Evolutionary conservation across 306 rosid genomes (phyloP).

Genomic region (Prunus campanulata): DNA sequence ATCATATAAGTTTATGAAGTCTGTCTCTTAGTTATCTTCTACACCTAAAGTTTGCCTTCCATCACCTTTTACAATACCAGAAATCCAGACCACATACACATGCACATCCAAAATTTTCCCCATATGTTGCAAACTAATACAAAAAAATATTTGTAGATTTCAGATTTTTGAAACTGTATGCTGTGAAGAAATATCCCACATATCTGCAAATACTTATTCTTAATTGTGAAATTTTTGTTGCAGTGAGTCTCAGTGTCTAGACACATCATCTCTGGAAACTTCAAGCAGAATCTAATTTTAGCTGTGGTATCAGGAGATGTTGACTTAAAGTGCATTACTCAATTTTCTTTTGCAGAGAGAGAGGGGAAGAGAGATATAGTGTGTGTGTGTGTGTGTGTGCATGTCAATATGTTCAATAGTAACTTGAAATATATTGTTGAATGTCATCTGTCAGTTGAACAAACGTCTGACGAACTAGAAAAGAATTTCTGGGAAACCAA

Average conservation of each 20-base stretch:
- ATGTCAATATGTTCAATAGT: background rate
- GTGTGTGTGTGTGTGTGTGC: too few species aligned
- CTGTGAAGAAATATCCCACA: background rate
- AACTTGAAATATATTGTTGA: background rate
- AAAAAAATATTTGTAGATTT: too few species aligned
- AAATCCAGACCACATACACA: background rate
- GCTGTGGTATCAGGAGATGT: background rate
- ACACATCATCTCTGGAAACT: background rate
- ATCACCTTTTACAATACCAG: background rate
- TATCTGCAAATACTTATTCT: background rate
- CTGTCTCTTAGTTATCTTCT: background rate
- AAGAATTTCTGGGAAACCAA: conserved; percentile 24
- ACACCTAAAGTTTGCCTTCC: background rate
- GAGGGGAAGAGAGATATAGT: background rate
- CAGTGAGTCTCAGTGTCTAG: background rate
- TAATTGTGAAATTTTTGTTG: background rate
- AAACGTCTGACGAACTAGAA: conserved; percentile 3
- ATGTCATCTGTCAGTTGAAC: conserved; percentile 4
- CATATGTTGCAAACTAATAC: too few species aligned
- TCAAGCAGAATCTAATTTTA: background rate
- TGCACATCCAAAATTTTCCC: too few species aligned
- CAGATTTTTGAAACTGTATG: background rate
- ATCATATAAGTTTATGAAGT: background rate
- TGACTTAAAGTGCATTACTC: background rate
- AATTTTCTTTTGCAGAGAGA: background rate